A percentile compares a stretch with the other conserved stretches of the same genome.
Evolutionary conservation across 257 asterid species (phyloP).

Genomic region (Solanum lycopersicoides): DNA sequence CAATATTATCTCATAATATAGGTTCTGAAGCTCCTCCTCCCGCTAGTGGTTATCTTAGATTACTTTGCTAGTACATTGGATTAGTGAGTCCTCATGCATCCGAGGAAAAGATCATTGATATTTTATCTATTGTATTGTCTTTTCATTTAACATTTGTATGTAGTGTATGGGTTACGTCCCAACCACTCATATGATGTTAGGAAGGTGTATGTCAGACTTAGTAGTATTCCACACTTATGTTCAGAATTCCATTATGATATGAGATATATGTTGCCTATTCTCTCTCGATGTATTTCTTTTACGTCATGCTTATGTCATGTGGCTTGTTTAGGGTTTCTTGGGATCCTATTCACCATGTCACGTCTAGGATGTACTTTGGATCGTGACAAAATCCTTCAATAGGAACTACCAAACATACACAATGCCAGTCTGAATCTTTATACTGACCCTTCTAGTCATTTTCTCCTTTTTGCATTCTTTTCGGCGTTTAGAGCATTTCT

Average conservation of each 20-base stretch:
- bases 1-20: background rate
- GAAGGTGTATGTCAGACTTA: too few relatives aligned
- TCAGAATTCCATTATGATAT: too few relatives aligned
- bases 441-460: background rate
- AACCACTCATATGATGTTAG: too few relatives aligned
- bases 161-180: too few relatives aligned
- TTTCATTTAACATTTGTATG: too few relatives aligned
- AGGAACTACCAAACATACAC: background rate
- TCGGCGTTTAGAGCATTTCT: background rate
- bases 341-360: background rate
- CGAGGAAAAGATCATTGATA: background rate
- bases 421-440: background rate
- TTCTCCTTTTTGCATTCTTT: background rate
- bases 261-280: too few relatives aligned
- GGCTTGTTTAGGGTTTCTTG: background rate
- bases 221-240: too few relatives aligned
- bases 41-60: background rate
- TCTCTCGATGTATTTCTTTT: too few relatives aligned
- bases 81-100: background rate
- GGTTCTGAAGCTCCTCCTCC: background rate
- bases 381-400: background rate
- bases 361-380: background rate
- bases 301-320: background rate
- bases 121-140: too few relatives aligned
- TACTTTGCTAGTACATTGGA: background rate